Evolutionary conservation across 164 flowering plant genomes (phyloP), one percentile per base, ranked within the genome.

Genomic region (Cinnamomum micranthum): DNA sequence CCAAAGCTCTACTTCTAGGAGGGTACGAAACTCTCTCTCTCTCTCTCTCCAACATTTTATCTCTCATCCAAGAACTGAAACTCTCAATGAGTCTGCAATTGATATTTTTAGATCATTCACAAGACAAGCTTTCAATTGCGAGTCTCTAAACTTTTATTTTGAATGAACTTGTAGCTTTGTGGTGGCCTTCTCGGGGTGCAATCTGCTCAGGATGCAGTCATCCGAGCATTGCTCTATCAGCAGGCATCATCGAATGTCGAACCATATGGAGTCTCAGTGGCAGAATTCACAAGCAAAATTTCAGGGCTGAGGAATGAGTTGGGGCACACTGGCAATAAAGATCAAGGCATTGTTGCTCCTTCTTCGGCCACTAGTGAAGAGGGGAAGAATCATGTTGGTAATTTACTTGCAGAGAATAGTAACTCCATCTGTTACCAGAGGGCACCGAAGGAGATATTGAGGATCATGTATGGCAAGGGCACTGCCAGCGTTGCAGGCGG

Each of bases 121-220:
- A 31, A 31, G 4, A 5, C 35, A 31, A 31, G 35, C 35, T 6
- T 31, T 31, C 35, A 31, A 31, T 31, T 31, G 35, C 4, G 35
- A 31, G 0, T 31, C 35, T 4, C 35, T 31, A 31, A 31, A 31
- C 35, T 31, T 78, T 87, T 90, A 84, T 90, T 2, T 86, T 86
- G 27, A 91, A 89, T 6, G 92, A 95, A 0, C 92, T 94, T 15
- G 6, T 4, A 31, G 62, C 35, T 31, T 31, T 31, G 35, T 31
- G 35, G 35, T 31, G 35, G 35, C 35, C 35, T 4, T 31, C 35
- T 92, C 24, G 93, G 87, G 0, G 94, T 91, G 50, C 94, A 92
- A 71, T 85, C 94, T 9, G 97, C 93, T 0, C 98, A 94, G 80
- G 98, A 94, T 78, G 98, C 98, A 0, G 88, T 90, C 2, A 83